These are phyloP conservation scores for Trametes villosa DNA, from an alignment of 768 basidiomycete genomes.

Conservation along the genomic window DNA sequence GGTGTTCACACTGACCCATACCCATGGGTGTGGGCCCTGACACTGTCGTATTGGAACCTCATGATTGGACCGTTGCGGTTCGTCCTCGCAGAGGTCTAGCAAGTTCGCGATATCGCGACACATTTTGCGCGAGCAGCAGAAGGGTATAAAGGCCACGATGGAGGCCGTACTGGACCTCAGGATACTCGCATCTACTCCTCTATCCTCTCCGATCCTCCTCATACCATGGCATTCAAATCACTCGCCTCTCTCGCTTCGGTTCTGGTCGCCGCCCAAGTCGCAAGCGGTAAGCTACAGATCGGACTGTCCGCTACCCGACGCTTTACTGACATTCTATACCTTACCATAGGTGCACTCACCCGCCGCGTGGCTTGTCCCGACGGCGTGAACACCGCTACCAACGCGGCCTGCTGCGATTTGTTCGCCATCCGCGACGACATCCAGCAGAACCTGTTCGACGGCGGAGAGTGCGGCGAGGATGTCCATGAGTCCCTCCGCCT, in stretches of 20 bases:
- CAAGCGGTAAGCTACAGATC: conserved; percentile 21
- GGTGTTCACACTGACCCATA: neutral
- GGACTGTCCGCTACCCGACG: neutral
- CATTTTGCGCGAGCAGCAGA: neutral
- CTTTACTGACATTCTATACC: neutral
- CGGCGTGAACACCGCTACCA: conserved; percentile 21
- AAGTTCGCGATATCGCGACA: neutral
- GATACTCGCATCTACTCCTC: conserved; percentile 1
- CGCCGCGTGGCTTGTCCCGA: conserved; percentile 29
- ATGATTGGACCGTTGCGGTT: neutral
- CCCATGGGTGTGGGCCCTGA: neutral
- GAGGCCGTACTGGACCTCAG: conserved; percentile 2
- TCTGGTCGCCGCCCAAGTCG: conserved; percentile 24
- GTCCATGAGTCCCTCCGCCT: conserved; percentile 37
- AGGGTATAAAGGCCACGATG: conserved; percentile 13
- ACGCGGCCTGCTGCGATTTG: conserved; percentile 23
- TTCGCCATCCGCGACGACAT: conserved; percentile 29
- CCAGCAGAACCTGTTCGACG: conserved; percentile 40
- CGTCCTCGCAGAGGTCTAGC: neutral
- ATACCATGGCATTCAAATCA: conserved; percentile 29
- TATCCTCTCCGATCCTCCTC: neutral
- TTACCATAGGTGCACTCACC: conserved; percentile 16
- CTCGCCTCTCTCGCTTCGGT: conserved; percentile 26
- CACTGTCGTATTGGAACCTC: conserved; percentile 1
- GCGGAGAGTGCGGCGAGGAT: conserved; percentile 39